Base-by-base conservation (phyloP, 2,329 filamentous ascomycete genomes). In the Mycocentrospora acerina region DNA sequence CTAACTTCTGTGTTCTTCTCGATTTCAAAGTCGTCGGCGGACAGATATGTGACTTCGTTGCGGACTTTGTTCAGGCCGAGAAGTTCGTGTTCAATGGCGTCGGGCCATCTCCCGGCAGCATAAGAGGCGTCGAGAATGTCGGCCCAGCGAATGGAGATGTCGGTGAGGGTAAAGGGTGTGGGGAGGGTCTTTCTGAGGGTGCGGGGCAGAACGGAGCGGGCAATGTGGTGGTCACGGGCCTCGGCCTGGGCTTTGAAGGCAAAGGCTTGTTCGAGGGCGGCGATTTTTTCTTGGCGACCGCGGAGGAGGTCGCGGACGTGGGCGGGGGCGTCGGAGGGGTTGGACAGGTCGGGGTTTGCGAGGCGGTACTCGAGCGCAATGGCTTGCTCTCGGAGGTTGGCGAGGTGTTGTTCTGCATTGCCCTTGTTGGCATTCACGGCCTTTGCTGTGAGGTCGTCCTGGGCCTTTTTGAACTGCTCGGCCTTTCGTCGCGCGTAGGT, bases 91-190 rank as follows among this genome's bases (percentile, higher is more conserved):
- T 43, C 41, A 9, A 62, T 57, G 7, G 32, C 28, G 2, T 45
- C 49, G 12, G 57, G 54, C 57, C 57, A 59, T 6, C 47, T 27
- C 1, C 40, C 47, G 1, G 40, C 35, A 0, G 57, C 57, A 41
- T 59, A 62, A 14, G 62, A 40, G 10, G 57, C 60, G 35, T 69
- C 64, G 15, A 50, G 39, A 10, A 65, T 35, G 29, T 69, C 58
- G 5, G 57, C 55, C 67, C 67, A 69, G 16, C 51, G 42, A 16
- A 69, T 51, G 11, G 36, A 42, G 3, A 68, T 49, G 19, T 48
- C 55, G 4, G 59, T 39, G 5, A 60, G 48, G 9, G 51, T 49
- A 34, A 59, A 65, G 10, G 55, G 54, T 11, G 34, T 46, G 18
- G 53, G 51, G 10, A 40, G 44, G 2, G 41, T 13, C 16, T 49